These are phyloP conservation scores for Astrephomene gubernaculifera DNA, from an alignment of 139 green algal genomes.

Conservation along the genomic window DNA sequence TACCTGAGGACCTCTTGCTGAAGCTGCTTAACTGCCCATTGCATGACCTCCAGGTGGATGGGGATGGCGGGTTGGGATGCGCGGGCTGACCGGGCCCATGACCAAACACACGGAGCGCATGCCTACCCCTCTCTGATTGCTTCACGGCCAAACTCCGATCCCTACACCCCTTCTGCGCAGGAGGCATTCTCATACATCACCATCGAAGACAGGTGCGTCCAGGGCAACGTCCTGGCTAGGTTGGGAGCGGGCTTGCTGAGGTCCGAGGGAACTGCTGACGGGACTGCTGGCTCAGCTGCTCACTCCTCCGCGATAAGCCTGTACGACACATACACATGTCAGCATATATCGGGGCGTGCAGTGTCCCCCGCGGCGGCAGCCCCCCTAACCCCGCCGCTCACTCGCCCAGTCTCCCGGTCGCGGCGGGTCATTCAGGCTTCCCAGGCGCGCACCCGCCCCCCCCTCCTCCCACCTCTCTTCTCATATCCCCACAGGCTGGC, in stretches of 20 bases:
- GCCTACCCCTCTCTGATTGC: neutral
- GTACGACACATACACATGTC: neutral
- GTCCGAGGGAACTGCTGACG: too few species aligned
- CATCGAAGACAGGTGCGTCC: neutral
- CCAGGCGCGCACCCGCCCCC: neutral
- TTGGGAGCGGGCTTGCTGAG: neutral
- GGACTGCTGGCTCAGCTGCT: too few species aligned
- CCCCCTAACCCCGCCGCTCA: too few species aligned
- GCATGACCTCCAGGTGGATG: constrained; percentile 10
- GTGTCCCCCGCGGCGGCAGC: too few species aligned
- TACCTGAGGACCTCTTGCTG: neutral
- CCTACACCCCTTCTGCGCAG: neutral
- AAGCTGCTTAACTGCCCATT: neutral
- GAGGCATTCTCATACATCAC: neutral
- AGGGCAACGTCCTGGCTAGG: neutral
- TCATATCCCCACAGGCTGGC: constrained; percentile 20
- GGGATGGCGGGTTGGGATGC: neutral
- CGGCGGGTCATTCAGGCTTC: neutral
- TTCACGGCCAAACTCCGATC: neutral
- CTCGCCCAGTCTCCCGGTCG: too few species aligned
- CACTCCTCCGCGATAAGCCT: neutral
- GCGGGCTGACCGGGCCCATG: neutral
- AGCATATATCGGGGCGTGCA: neutral
- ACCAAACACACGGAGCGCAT: neutral
- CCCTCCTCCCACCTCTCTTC: neutral